These are phyloP conservation scores for Lasiodiplodia hormozganensis DNA, from an alignment of 2,329 filamentous ascomycete species.

Conservation along the genomic window DNA sequence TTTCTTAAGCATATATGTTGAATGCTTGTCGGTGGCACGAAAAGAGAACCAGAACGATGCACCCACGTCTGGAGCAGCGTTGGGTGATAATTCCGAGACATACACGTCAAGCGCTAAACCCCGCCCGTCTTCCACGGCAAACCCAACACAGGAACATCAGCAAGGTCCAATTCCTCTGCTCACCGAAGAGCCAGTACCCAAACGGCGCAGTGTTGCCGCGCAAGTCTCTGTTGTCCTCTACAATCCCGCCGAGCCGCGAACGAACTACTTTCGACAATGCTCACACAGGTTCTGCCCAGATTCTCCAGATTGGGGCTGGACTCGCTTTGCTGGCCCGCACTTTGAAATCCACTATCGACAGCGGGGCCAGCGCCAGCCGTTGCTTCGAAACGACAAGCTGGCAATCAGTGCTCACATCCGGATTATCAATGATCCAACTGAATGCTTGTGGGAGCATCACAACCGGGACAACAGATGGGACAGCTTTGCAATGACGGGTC, in stretches of 20 bases:
- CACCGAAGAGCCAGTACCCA: slow-evolving; percentile 41
- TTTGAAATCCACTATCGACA: slow-evolving; percentile 65
- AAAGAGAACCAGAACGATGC: slow-evolving; percentile 34
- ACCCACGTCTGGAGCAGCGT: slow-evolving; percentile 25
- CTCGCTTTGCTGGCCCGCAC: slow-evolving; percentile 65
- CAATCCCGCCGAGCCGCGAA: slow-evolving; percentile 68
- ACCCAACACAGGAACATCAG: slow-evolving; percentile 35
- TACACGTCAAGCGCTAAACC: background rate
- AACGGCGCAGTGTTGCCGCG: slow-evolving; percentile 58
- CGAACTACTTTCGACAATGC: slow-evolving; percentile 62
- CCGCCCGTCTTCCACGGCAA: slow-evolving; percentile 4
- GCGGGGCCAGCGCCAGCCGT: slow-evolving; percentile 63
- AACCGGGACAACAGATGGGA: slow-evolving; percentile 64
- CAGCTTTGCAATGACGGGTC: slow-evolving; percentile 63
- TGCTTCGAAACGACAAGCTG: slow-evolving; percentile 67
- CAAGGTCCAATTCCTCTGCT: slow-evolving; percentile 48
- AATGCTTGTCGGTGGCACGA: slow-evolving; percentile 60
- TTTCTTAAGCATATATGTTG: slow-evolving; percentile 66
- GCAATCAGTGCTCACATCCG: slow-evolving; percentile 68
- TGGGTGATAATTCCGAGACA: slow-evolving; percentile 20
- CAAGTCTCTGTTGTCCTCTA: slow-evolving; percentile 68
- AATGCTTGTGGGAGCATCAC: slow-evolving; percentile 66
- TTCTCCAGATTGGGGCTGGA: slow-evolving; percentile 69
- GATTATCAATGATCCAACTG: slow-evolving; percentile 65
- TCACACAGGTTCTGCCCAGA: slow-evolving; percentile 65